phyloP scores from a whole-genome alignment of 352 stramenopile genomes.

The Ochromonadaceae sp. region DNA sequence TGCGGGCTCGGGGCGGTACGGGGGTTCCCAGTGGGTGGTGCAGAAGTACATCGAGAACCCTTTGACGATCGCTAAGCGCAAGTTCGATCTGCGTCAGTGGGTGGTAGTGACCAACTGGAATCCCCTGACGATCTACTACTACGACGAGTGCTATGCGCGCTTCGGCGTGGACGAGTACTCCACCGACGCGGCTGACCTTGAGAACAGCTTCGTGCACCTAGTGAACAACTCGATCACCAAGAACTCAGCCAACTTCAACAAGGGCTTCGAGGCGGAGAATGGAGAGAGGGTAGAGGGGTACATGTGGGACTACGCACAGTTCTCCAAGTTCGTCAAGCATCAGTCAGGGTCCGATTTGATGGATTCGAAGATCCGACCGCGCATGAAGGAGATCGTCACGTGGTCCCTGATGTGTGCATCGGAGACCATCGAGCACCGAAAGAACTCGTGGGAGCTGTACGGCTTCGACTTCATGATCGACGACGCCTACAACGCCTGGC shows the following conservation, averaged over 20 bases:
- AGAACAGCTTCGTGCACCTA: slow-evolving; percentile 70
- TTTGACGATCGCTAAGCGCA: slow-evolving; percentile 37
- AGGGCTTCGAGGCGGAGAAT: slow-evolving; percentile 45
- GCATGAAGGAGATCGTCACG: slow-evolving; percentile 64
- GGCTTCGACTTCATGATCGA: slow-evolving; percentile 86
- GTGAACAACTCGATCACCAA: slow-evolving; percentile 86
- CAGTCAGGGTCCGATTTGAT: slow-evolving; percentile 60
- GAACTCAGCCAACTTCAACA: slow-evolving; percentile 65
- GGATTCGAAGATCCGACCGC: slow-evolving; percentile 44
- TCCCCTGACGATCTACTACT: slow-evolving; percentile 76
- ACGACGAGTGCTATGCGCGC: slow-evolving; percentile 70
- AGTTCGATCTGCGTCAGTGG: slow-evolving; percentile 60
- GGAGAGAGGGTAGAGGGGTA: slow-evolving; percentile 33
- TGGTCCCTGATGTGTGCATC: slow-evolving; percentile 55
- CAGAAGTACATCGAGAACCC: slow-evolving; percentile 54
- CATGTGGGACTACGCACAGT: slow-evolving; percentile 39
- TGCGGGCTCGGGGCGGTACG: slow-evolving; percentile 37
- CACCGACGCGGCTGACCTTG: slow-evolving; percentile 25
- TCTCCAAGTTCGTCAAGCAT: slow-evolving; percentile 39
- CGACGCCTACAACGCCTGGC: slow-evolving; percentile 53
- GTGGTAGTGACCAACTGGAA: slow-evolving; percentile 79
- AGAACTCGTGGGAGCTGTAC: slow-evolving; percentile 75
- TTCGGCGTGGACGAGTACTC: slow-evolving; percentile 59
- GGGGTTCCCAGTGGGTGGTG: slow-evolving; percentile 42
- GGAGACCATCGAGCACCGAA: slow-evolving; percentile 48